Evolutionary conservation across 2,329 filamentous ascomycete genomes (phyloP).

Genomic region (Xylariaceae sp.): DNA sequence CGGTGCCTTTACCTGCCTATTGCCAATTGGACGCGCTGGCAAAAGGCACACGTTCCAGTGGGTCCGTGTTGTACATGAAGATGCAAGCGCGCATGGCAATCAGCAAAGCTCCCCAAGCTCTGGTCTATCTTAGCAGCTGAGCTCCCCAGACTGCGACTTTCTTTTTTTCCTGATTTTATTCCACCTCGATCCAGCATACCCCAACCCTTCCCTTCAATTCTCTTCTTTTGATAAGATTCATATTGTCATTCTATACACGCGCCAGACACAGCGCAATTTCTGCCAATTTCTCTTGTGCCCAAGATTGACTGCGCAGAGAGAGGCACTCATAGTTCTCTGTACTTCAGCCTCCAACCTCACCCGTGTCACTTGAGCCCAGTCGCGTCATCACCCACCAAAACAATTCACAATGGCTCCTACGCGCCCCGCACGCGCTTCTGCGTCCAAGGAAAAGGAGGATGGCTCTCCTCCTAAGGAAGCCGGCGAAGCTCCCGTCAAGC

Average conservation of each 20-base stretch:
- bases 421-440: constrained; percentile 13
- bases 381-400: constrained; percentile 1
- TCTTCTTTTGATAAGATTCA: too few species aligned
- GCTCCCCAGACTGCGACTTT: neutral
- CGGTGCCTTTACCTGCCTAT: too few species aligned
- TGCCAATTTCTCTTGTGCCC: neutral
- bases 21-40: too few species aligned
- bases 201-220: neutral
- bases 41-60: too few species aligned
- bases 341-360: too few species aligned
- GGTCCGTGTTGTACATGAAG: too few species aligned
- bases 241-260: too few species aligned
- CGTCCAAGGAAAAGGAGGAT: constrained; percentile 19
- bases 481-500: constrained; percentile 25
- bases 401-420: constrained; percentile 20
- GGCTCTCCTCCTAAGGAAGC: constrained; percentile 14
- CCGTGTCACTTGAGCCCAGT: neutral
- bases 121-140: too few species aligned
- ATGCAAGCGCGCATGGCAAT: too few species aligned
- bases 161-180: constrained; percentile 1
- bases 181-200: neutral
- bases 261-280: constrained; percentile 1
- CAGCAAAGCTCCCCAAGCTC: too few species aligned
- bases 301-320: too few species aligned
- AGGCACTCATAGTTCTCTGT: too few species aligned